phyloP scores from a whole-genome alignment of 495 filamentous ascomycete genomes.

The Lasiosphaeris hirsuta region DNA sequence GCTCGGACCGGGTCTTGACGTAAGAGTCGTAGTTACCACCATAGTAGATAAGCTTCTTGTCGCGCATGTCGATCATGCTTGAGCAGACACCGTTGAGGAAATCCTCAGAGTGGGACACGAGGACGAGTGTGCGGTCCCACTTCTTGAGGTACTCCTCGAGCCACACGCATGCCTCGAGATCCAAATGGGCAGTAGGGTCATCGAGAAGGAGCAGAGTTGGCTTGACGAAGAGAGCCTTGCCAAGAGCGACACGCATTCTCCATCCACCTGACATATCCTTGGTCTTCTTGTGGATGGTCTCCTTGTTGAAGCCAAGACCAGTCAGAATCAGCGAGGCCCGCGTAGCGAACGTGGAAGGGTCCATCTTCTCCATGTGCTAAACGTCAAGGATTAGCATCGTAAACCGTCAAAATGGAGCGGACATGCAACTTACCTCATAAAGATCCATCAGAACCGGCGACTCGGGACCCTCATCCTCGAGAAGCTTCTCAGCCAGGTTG shows the following conservation, averaged over 20 bases:
- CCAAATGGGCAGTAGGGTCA: conserved; percentile 98
- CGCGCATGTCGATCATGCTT: conserved; percentile 97
- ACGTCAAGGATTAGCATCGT: conserved; percentile 18
- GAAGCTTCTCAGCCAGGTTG: conserved; percentile 78
- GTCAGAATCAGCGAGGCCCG: conserved; percentile 95
- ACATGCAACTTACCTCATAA: conserved; percentile 72
- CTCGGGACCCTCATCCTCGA: conserved; percentile 90
- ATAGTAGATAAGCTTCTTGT: conserved; percentile 90
- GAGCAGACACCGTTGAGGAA: conserved; percentile 99
- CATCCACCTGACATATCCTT: conserved; percentile 99
- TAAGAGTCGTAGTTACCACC: conserved; percentile 99
- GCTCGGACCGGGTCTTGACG: conserved; percentile 88
- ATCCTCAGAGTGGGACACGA: conserved; percentile 97
- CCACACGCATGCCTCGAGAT: conserved; percentile 99
- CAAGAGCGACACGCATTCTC: conserved; percentile 98
- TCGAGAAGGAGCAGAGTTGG: conserved; percentile 93
- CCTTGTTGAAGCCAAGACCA: conserved; percentile 98
- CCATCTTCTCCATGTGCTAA: conserved; percentile 98
- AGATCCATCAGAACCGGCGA: conserved; percentile 88
- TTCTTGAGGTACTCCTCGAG: conserved; percentile 99
- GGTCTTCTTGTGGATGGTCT: conserved; percentile 95
- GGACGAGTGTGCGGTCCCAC: conserved; percentile 95
- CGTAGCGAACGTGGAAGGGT: conserved; percentile 98
- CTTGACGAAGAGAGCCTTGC: conserved; percentile 97
- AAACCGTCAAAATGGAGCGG: neutral